phyloP scores from a whole-genome alignment of 805 yeast species.

The Isabelozyma gotoi region DNA sequence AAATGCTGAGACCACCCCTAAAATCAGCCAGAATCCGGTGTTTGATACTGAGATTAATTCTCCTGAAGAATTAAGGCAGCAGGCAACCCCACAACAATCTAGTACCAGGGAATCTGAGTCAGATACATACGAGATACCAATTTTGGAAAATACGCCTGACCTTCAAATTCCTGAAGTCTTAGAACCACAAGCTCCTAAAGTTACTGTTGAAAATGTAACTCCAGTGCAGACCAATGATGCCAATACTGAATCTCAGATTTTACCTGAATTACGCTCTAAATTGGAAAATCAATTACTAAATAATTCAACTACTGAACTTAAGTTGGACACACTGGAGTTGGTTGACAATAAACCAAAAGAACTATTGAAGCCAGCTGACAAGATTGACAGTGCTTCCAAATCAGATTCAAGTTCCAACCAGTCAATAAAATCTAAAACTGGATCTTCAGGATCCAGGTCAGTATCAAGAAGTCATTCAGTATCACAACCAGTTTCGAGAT shows the following conservation, averaged over 20 bases:
- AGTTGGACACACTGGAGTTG: neutral
- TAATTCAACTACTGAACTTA: neutral
- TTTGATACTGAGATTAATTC: slow-evolving; percentile 20
- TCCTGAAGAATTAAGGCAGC: slow-evolving; percentile 6
- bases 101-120: neutral
- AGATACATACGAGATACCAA: neutral
- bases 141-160: neutral
- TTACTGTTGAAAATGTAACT: neutral
- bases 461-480: neutral
- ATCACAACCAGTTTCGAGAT: neutral
- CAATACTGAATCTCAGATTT: neutral
- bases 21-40: slow-evolving; percentile 29
- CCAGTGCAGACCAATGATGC: neutral
- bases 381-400: no score
- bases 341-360: neutral
- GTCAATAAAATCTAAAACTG: neutral
- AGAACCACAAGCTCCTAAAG: neutral
- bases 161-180: neutral
- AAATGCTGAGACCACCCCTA: slow-evolving; percentile 19
- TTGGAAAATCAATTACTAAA: neutral
- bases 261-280: neutral
- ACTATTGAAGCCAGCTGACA: neutral
- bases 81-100: neutral
- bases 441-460: neutral
- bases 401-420: neutral